Conservation (phyloP, 768 basidiomycete species). For the Leccinum disarticulatum region DNA sequence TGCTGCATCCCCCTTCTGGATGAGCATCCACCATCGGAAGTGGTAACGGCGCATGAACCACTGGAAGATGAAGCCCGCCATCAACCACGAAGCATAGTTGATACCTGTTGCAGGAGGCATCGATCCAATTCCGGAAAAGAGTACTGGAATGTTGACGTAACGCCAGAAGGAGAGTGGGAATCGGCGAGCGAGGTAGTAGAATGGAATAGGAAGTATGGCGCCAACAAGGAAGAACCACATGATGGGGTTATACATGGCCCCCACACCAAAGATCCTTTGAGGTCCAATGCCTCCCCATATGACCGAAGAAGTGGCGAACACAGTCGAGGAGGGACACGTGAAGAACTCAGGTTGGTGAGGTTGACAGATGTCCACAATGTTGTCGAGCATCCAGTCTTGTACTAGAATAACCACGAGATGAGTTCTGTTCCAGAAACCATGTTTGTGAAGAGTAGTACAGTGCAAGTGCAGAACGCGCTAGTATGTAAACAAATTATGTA, state of each 20-base stretch:
- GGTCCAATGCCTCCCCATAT: conserved; percentile 87
- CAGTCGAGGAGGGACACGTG: conserved; percentile 62
- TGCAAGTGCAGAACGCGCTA: no score
- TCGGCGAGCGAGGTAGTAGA: conserved; percentile 78
- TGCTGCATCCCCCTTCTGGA: no score
- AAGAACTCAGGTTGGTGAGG: conserved; percentile 60
- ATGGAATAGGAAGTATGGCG: conserved; percentile 72
- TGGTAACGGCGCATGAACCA: conserved; percentile 72
- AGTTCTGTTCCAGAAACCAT: no score
- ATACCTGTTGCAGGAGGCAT: conserved; percentile 89
- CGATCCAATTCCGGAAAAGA: conserved; percentile 66
- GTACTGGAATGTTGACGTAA: conserved; percentile 88
- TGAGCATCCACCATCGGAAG: conserved; percentile 83
- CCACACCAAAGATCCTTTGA: conserved; percentile 61
- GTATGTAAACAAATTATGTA: no score
- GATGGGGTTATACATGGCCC: conserved; percentile 57
- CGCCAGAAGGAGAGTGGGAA: conserved; percentile 80
- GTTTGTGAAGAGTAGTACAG: no score
- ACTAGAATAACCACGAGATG: conserved; percentile 58
- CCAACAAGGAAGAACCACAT: conserved; percentile 80
- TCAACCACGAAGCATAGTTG: conserved; percentile 81
- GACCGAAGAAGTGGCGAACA: conserved; percentile 70
- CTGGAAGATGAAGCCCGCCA: conserved; percentile 87
- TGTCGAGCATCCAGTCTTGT: conserved; percentile 71
- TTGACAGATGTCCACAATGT: conserved; percentile 73